Evolutionary conservation across 768 basidiomycete species (phyloP).

Genomic region (Gyrodon lividus): DNA sequence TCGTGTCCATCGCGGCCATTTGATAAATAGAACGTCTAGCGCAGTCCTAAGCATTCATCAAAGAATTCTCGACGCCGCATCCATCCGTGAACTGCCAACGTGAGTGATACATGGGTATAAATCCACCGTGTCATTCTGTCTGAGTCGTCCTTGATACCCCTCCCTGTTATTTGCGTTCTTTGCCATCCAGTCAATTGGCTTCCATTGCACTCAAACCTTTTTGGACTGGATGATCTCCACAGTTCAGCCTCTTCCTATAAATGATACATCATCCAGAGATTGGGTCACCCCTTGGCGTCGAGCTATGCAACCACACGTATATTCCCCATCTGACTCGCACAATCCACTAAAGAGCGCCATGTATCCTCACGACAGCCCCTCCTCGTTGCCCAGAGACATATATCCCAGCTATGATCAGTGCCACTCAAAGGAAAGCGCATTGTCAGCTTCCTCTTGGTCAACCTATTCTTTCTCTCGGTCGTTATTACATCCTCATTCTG

Average conservation of each 20-base stretch:
- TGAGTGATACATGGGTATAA: conserved; percentile 32
- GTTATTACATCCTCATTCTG: conserved; percentile 9
- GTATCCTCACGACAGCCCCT: conserved; percentile 28
- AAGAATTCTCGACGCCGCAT: conserved; percentile 27
- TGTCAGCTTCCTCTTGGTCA: conserved; percentile 18
- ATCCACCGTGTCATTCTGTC: conserved; percentile 23
- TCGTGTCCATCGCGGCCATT: conserved; percentile 29
- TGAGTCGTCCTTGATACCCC: conserved; percentile 29
- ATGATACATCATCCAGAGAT: conserved; percentile 23
- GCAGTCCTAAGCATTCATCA: conserved; percentile 29
- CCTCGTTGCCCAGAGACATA: conserved; percentile 17
- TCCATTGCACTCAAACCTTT: conserved; percentile 21
- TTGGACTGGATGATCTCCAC: conserved; percentile 32
- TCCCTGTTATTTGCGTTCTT: conserved; percentile 15
- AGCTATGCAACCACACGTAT: conserved; percentile 31
- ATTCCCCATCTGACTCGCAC: conserved; percentile 27
- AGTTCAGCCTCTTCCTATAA: conserved; percentile 27
- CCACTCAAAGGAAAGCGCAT: conserved; percentile 23
- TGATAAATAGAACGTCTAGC: conserved; percentile 34
- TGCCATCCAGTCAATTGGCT: conserved; percentile 17
- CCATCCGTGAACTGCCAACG: conserved; percentile 31
- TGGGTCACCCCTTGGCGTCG: conserved; percentile 12
- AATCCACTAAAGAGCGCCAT: conserved; percentile 21
- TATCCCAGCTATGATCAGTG: conserved; percentile 24
- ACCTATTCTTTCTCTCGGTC: conserved; percentile 16